A percentile compares a stretch with the other conserved stretches of the same genome.
phyloP scores from a whole-genome alignment of 2,329 filamentous ascomycete genomes.

The Colletotrichum brevisporum region DNA sequence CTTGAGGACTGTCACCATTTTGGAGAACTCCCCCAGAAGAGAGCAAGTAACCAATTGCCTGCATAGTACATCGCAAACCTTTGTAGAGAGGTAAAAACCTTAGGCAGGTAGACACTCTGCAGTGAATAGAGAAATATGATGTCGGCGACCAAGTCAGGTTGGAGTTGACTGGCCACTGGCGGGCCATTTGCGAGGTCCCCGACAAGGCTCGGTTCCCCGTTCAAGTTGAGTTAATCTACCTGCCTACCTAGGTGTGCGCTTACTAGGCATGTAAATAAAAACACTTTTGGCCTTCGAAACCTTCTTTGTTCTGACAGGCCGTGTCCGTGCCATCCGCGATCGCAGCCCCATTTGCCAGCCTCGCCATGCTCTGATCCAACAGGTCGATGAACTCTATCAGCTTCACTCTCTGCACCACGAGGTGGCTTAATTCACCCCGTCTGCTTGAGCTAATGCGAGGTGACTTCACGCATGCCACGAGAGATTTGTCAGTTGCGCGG shows the following conservation, averaged over 20 bases:
- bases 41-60: too few relatives aligned
- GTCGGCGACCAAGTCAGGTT: not conserved
- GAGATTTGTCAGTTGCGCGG: too few relatives aligned
- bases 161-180: constrained; percentile 1
- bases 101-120: not conserved
- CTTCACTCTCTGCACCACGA: not conserved
- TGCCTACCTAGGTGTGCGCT: not conserved
- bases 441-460: constrained; percentile 7
- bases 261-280: constrained; percentile 5
- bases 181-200: not conserved
- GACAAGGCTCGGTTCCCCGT: not conserved
- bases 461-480: constrained; percentile 23
- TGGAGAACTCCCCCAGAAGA: too few relatives aligned
- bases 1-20: too few relatives aligned
- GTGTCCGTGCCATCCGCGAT: not conserved
- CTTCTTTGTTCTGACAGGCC: constrained; percentile 1
- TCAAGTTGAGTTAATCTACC: constrained; percentile 14
- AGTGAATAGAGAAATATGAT: constrained; percentile 3
- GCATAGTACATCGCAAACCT: too few relatives aligned
- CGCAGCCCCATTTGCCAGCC: constrained; percentile 20
- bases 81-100: not conserved
- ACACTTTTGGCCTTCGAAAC: constrained; percentile 13
- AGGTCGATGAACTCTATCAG: constrained; percentile 23
- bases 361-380: constrained; percentile 5
- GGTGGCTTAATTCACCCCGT: constrained; percentile 1